Evolutionary conservation across 352 stramenopile genomes (phyloP).

Genomic region (Paralagenidium karlingii): DNA sequence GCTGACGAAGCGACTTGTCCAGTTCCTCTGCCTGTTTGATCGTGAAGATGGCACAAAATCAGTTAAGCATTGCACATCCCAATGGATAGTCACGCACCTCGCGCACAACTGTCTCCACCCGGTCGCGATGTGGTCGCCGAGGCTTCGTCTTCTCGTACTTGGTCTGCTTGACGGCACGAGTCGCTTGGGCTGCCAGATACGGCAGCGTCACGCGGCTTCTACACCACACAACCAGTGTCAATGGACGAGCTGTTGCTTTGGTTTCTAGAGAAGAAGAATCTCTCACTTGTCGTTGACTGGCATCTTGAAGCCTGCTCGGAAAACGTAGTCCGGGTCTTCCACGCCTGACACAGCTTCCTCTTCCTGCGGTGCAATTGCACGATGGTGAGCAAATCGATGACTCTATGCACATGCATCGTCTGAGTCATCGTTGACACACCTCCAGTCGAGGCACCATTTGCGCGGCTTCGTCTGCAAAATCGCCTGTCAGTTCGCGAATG

Average conservation of each 20-base stretch:
- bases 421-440: not conserved
- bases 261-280: no score
- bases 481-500: not conserved
- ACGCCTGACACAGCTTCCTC: conserved; percentile 19
- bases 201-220: conserved; percentile 64
- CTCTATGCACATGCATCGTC: no score
- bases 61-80: no score
- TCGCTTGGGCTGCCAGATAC: conserved; percentile 46
- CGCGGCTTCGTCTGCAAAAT: not conserved
- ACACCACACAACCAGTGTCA: not conserved
- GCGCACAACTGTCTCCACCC: conserved; percentile 51
- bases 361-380: conserved; percentile 4
- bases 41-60: no score
- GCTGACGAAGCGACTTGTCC: no score
- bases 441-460: conserved; percentile 2
- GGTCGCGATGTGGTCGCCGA: conserved; percentile 22
- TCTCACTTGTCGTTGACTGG: conserved; percentile 53
- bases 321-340: conserved; percentile 59
- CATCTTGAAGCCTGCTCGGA: conserved; percentile 74
- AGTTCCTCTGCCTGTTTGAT: no score
- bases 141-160: conserved; percentile 46
- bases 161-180: conserved; percentile 60
- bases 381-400: not conserved
- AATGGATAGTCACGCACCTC: conserved; percentile 41
- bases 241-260: no score